Evolutionary conservation across 2,329 filamentous ascomycete species (phyloP), one percentile per base, ranked within the genome.

Genomic region (Aspergillus arachidicola): DNA sequence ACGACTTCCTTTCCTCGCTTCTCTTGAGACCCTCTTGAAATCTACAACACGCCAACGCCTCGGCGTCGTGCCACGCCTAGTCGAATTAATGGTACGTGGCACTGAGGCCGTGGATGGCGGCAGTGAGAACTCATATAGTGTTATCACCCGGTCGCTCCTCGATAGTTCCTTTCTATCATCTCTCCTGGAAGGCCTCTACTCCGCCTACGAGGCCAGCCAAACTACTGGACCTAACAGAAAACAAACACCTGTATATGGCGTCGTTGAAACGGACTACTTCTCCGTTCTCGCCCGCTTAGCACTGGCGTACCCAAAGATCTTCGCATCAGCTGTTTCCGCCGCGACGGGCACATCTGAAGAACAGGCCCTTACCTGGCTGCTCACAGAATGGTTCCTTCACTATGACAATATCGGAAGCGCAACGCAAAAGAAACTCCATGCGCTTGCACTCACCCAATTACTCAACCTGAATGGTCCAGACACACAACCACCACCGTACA

Each of bases 211-310:
- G 72, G 89, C 92, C 3, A 89, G 91, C 70, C 89, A 96, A 75
- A 92, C 91, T 0, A 91, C 91, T 0, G 94, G 95, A 0, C 94
- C 94, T 0, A 91, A 92, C 71, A 85, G 86, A 30, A 91, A 86
- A 68, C 83, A 87, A 23, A 86, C 89, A 46, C 86, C 87, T 34
- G 86, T 97, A 38, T 90, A 90, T 69, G 87, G 89, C 14, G 85
- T 93, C 12, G 89, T 91, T 0, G 89, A 97, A 73, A 91, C 91
- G 0, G 92, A 97, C 73, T 97, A 96, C 75, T 91, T 96, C 72
- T 86, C 88, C 5, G 88, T 98, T 2, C 83, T 99, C 2, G 89
- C 92, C 2, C 90, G 94, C 1, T 85, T 98, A 19, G 87, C 89
- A 0, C 80, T 96, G 2, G 88, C 89, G 0, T 90, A 91, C 43